Evolutionary conservation across 2,329 filamentous ascomycete species (phyloP).

Genomic region (Rutstroemia sydowiana): DNA sequence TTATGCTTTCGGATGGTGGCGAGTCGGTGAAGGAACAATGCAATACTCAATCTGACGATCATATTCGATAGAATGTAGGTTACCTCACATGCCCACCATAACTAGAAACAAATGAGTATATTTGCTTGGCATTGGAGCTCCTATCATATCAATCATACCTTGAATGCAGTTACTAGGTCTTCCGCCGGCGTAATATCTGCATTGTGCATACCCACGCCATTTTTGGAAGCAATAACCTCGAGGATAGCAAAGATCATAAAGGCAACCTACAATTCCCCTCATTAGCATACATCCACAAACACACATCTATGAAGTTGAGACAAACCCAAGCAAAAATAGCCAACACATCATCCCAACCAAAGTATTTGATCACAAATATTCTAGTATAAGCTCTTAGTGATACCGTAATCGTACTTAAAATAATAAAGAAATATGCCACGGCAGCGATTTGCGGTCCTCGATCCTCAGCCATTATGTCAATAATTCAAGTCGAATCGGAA

Average conservation of each 20-base stretch:
- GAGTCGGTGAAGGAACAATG: slow-evolving; percentile 35
- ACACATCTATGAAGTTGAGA: not conserved
- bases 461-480: too few relatives aligned
- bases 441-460: slow-evolving; percentile 27
- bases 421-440: slow-evolving; percentile 32
- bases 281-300: not conserved
- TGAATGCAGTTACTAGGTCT: slow-evolving; percentile 26
- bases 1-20: slow-evolving; percentile 28
- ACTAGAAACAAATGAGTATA: slow-evolving; percentile 13
- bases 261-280: slow-evolving; percentile 14
- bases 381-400: slow-evolving; percentile 21
- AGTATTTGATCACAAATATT: slow-evolving; percentile 21
- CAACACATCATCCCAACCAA: slow-evolving; percentile 22
- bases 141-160: slow-evolving; percentile 13
- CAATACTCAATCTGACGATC: slow-evolving; percentile 34
- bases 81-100: slow-evolving; percentile 34
- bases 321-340: slow-evolving; percentile 8
- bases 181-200: slow-evolving; percentile 15
- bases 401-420: slow-evolving; percentile 28
- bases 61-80: slow-evolving; percentile 35
- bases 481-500: too few relatives aligned
- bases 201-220: slow-evolving; percentile 27
- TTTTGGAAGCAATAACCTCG: slow-evolving; percentile 18
- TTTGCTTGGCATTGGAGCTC: too few relatives aligned
- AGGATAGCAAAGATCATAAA: slow-evolving; percentile 23